These are phyloP conservation scores for Daldinia bambusicola DNA, from an alignment of 495 filamentous ascomycete genomes.

Conservation along the genomic window DNA sequence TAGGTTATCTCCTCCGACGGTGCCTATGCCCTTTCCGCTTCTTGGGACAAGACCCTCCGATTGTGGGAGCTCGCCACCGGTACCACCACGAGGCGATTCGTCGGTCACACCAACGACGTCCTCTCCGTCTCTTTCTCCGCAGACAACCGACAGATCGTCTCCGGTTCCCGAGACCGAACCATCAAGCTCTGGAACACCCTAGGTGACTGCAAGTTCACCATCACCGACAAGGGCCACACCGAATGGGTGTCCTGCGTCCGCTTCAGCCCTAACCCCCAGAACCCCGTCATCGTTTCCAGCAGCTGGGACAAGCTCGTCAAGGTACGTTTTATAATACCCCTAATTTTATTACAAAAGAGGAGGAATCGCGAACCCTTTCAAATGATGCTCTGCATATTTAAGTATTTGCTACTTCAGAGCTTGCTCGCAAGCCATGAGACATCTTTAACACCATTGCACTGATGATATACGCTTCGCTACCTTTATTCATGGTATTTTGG, in stretches of 20 bases:
- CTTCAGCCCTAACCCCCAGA: constrained; percentile 99
- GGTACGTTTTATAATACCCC: constrained; percentile 67
- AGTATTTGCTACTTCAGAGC: constrained; percentile 99
- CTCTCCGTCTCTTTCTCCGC: constrained; percentile 99
- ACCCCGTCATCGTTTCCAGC: constrained; percentile 98
- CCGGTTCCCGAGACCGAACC: constrained; percentile 93
- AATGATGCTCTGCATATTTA: constrained; percentile 86
- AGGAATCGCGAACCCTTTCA: constrained; percentile 35
- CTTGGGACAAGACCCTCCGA: constrained; percentile 99
- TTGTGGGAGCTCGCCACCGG: constrained; percentile 98
- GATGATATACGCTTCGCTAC: constrained; percentile 61
- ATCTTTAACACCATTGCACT: constrained; percentile 87
- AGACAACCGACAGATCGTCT: constrained; percentile 99
- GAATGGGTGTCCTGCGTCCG: constrained; percentile 99
- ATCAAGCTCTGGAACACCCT: constrained; percentile 99
- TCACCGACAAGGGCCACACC: constrained; percentile 99
- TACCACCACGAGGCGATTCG: constrained; percentile 95
- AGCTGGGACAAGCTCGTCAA: constrained; percentile 99
- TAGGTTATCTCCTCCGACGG: constrained; percentile 99
- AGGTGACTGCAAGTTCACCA: constrained; percentile 99
- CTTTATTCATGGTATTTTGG: constrained; percentile 42
- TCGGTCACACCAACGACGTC: constrained; percentile 99
- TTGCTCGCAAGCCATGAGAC: constrained; percentile 90
- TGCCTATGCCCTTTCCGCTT: constrained; percentile 98
- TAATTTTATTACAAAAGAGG: background rate